Percentiles rank a stretch among this genome's conserved stretches.
These are phyloP conservation scores for Fomitiporia mediterranea DNA, from an alignment of 1,284 basidiomycete genomes.

Conservation along the genomic window DNA sequence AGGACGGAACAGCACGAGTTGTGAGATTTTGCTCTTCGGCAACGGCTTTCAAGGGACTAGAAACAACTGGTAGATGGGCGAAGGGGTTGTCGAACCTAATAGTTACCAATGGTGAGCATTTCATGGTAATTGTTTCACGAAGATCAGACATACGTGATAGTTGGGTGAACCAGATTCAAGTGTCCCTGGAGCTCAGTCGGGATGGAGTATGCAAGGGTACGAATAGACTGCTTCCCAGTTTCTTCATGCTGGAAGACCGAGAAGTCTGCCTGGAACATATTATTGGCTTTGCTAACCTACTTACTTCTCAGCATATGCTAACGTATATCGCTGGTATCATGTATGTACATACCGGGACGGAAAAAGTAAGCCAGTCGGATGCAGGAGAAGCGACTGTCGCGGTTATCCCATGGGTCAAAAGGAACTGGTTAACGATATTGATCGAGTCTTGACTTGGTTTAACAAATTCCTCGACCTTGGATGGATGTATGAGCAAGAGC, in stretches of 20 bases:
- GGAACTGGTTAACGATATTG: slow-evolving; percentile 21
- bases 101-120: neutral
- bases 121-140: neutral
- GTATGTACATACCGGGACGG: slow-evolving; percentile 9
- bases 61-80: slow-evolving; percentile 16
- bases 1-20: slow-evolving; percentile 14
- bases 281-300: slow-evolving; percentile 21
- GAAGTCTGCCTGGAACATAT: slow-evolving; percentile 22
- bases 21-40: slow-evolving; percentile 12
- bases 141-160: slow-evolving; percentile 16
- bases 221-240: slow-evolving; percentile 19
- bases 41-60: slow-evolving; percentile 2
- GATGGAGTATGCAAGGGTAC: slow-evolving; percentile 24
- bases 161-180: slow-evolving; percentile 29
- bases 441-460: slow-evolving; percentile 22
- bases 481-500: neutral
- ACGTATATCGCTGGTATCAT: no score
- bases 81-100: slow-evolving; percentile 18
- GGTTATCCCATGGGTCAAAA: slow-evolving; percentile 18
- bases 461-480: slow-evolving; percentile 23
- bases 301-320: neutral
- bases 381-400: slow-evolving; percentile 19
- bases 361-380: slow-evolving; percentile 26
- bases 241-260: slow-evolving; percentile 20
- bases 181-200: slow-evolving; percentile 22